A percentile compares a stretch with the other conserved stretches of the same genome.
Evolutionary conservation across 2,329 filamentous ascomycete genomes (phyloP).

Genomic region (Colletotrichum musicola): DNA sequence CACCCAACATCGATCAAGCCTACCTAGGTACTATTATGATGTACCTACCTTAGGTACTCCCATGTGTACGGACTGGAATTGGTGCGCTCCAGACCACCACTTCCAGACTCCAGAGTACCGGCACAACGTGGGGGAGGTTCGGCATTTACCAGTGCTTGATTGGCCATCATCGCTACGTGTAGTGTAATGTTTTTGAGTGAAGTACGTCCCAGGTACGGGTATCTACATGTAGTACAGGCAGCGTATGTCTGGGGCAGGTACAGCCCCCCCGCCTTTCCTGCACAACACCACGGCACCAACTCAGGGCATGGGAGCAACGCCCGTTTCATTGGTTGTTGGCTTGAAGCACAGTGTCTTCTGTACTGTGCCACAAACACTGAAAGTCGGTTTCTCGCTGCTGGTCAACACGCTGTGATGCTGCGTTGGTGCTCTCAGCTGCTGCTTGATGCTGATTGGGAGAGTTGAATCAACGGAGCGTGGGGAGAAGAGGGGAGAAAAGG

Average conservation of each 20-base stretch:
- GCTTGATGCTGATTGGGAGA: neutral
- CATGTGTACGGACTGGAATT: constrained; percentile 13
- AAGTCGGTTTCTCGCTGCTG: constrained; percentile 21
- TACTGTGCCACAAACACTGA: constrained; percentile 5
- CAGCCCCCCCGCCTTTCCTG: constrained; percentile 27
- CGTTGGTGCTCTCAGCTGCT: neutral
- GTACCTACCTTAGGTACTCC: neutral
- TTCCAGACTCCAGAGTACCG: constrained; percentile 7
- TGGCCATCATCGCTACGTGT: constrained; percentile 15
- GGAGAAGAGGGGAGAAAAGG: constrained; percentile 3
- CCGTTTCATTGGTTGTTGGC: neutral
- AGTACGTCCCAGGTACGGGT: no score
- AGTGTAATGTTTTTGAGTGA: no score
- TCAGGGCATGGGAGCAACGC: constrained; percentile 14
- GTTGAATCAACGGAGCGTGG: no score
- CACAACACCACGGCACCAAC: constrained; percentile 28
- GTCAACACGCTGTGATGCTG: constrained; percentile 7
- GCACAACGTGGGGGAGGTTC: constrained; percentile 18
- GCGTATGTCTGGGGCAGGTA: neutral
- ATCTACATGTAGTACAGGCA: no score
- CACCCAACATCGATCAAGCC: no score
- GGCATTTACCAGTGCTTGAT: constrained; percentile 11
- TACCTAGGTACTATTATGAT: neutral
- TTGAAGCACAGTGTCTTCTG: neutral
- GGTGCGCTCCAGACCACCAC: constrained; percentile 3